Evolutionary conservation across 192 early-diverging fungal genomes (phyloP).

Genomic region (Rhizophagus prolifer): DNA sequence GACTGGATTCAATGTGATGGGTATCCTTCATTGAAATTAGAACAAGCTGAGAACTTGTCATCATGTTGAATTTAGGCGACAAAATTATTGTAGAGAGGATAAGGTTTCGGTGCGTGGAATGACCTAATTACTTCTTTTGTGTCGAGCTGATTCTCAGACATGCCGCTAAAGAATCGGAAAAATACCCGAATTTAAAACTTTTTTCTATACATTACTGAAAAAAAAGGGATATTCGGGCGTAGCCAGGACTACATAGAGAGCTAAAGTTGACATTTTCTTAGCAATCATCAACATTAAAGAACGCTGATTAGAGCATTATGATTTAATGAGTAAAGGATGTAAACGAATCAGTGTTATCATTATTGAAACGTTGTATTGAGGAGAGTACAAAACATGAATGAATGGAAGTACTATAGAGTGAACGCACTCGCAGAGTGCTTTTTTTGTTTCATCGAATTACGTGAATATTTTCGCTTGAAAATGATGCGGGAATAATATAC

Average conservation of each 20-base stretch:
- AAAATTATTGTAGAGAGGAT: slow-evolving; percentile 44
- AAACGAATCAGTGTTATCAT: background rate
- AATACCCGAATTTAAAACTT: slow-evolving; percentile 85
- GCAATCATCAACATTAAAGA: slow-evolving; percentile 57
- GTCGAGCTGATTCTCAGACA: slow-evolving; percentile 73
- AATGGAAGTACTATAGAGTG: slow-evolving; percentile 59
- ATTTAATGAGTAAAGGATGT: slow-evolving; percentile 68
- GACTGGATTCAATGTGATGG: too few species aligned
- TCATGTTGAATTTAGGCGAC: too few species aligned
- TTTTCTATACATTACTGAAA: slow-evolving; percentile 78
- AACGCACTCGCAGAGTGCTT: slow-evolving; percentile 73
- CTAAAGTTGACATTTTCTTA: slow-evolving; percentile 65
- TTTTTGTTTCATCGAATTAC: slow-evolving; percentile 67
- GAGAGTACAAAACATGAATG: slow-evolving; percentile 59
- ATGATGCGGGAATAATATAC: slow-evolving; percentile 75
- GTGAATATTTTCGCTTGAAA: slow-evolving; percentile 71
- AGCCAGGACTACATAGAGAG: slow-evolving; percentile 78
- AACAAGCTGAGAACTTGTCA: too few species aligned
- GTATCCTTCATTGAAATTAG: too few species aligned
- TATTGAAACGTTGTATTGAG: slow-evolving; percentile 65
- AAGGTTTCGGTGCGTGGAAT: too few species aligned
- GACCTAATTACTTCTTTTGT: too few species aligned
- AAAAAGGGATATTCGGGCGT: slow-evolving; percentile 75
- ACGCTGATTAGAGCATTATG: slow-evolving; percentile 74
- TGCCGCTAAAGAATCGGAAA: slow-evolving; percentile 41